These are phyloP conservation scores for Tilletia caries DNA, from an alignment of 1,284 basidiomycete species.

Conservation along the genomic window DNA sequence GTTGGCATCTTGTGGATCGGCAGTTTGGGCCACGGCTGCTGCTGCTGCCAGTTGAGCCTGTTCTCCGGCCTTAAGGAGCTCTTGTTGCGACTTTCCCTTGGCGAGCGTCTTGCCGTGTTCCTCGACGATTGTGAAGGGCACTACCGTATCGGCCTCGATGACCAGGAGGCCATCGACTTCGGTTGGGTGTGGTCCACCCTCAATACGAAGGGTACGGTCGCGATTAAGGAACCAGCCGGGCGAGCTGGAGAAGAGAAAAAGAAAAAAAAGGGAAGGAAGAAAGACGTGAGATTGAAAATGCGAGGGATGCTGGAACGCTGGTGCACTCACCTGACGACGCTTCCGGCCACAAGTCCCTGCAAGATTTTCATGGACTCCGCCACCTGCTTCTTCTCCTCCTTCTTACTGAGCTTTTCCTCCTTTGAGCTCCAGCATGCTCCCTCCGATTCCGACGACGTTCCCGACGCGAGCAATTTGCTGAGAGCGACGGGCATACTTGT, in stretches of 20 bases:
- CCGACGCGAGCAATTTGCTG: slow-evolving; percentile 38
- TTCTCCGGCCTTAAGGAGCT: slow-evolving; percentile 15
- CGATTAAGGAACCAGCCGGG: slow-evolving; percentile 42
- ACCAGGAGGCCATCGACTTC: slow-evolving; percentile 35
- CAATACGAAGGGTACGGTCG: slow-evolving; percentile 38
- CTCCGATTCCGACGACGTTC: slow-evolving; percentile 41
- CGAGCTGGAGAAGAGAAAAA: slow-evolving; percentile 28
- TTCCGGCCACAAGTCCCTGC: slow-evolving; percentile 34
- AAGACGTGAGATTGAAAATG: too few relatives aligned
- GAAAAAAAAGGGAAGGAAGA: too few relatives aligned
- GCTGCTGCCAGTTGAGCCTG: slow-evolving; percentile 28
- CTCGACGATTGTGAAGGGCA: slow-evolving; percentile 32
- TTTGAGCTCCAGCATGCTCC: slow-evolving; percentile 13
- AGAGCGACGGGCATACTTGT: slow-evolving; percentile 37
- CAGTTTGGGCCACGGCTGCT: slow-evolving; percentile 11
- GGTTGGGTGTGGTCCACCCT: slow-evolving; percentile 35
- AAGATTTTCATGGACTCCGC: slow-evolving; percentile 23
- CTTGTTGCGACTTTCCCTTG: slow-evolving; percentile 17
- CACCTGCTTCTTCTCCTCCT: neutral
- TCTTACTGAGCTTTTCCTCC: neutral
- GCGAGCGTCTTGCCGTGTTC: slow-evolving; percentile 37
- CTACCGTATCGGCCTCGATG: slow-evolving; percentile 37
- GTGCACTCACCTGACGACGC: slow-evolving; percentile 34
- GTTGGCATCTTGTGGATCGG: neutral
- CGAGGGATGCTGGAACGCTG: neutral